Evolutionary conservation across 2,329 filamentous ascomycete species (phyloP), one percentile per base, ranked within the genome.

Genomic region (Alternaria ventricosa): DNA sequence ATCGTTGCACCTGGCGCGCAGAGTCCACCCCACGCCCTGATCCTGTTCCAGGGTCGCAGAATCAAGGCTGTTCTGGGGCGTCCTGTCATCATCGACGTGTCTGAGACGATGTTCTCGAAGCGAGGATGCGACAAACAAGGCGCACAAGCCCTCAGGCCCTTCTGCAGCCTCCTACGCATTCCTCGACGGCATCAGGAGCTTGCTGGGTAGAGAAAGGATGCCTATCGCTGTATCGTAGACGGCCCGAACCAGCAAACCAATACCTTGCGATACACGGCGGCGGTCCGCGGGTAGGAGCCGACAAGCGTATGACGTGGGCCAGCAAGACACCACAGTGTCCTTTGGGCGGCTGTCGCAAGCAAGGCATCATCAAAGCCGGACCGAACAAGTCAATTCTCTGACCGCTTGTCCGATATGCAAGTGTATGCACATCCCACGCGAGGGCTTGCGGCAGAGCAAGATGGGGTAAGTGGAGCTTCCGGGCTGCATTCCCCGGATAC

Each of bases 1-100:
- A 71, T 69, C 69, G 75, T 72, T 72, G 67, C 69, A 73, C 66
- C 64, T 68, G 53, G 54, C 51, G 43, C 57, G 74, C 74, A 75
- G 63, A 71, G 71, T 55, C 61, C 76, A 75, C 71, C 71, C 72
- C 73, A 77, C 71, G 75, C 72, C 73, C 67, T 63, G 68, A 68
- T 70, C 58, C 63, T 64, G 63, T 44, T 64, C 28, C 56, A 59
- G 50, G 49, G 60, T 53, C 57, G 30, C 60, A 62, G 45, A 53
- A 45, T 44, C 47, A 36, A 53, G 53, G 61, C 57, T 22, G 55
- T 63, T 65, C 68, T 66, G 65, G 64, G 68, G 63, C 70, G 71
- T 65, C 59, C 65, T 67, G 66, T 63, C 63, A 67, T 57, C 18
- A 63, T 63, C 27, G 44, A 60, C 27, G 20, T 60, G 60, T 66